These are phyloP conservation scores for Quercus alba DNA, from an alignment of 306 rosid species.

Conservation along the genomic window DNA sequence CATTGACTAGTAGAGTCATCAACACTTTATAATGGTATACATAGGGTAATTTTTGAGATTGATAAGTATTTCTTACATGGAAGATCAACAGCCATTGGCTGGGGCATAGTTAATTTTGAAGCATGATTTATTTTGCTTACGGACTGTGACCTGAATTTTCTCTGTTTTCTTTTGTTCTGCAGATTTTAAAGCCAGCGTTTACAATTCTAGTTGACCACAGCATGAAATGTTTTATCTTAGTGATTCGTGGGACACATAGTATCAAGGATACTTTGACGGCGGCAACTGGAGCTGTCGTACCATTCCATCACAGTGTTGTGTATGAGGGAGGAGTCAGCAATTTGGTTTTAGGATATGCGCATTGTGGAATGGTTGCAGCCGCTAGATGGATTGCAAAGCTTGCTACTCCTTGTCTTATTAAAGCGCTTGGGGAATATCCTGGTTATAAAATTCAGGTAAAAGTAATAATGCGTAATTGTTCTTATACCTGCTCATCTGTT, in stretches of 20 bases:
- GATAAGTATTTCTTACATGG: neutral
- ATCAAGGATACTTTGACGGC: constrained; percentile 94
- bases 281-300: constrained; percentile 89
- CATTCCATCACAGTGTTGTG: constrained; percentile 88
- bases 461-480: neutral
- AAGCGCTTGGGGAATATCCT: constrained; percentile 61
- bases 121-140: neutral
- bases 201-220: constrained; percentile 71
- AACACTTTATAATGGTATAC: too few species aligned
- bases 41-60: neutral
- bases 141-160: neutral
- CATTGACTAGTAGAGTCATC: neutral
- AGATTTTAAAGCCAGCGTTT: constrained; percentile 98
- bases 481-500: neutral
- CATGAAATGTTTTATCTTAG: constrained; percentile 55
- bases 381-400: constrained; percentile 96
- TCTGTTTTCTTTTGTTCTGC: constrained; percentile 28
- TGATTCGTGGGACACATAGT: constrained; percentile 96
- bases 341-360: constrained; percentile 92
- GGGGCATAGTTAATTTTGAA: neutral
- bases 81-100: constrained; percentile 3
- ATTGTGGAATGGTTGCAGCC: constrained; percentile 97
- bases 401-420: constrained; percentile 72
- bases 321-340: constrained; percentile 80
- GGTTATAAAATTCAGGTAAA: constrained; percentile 70